Base-by-base conservation (phyloP, 1,284 basidiomycete species). In the Meripilus lineatus region DNA sequence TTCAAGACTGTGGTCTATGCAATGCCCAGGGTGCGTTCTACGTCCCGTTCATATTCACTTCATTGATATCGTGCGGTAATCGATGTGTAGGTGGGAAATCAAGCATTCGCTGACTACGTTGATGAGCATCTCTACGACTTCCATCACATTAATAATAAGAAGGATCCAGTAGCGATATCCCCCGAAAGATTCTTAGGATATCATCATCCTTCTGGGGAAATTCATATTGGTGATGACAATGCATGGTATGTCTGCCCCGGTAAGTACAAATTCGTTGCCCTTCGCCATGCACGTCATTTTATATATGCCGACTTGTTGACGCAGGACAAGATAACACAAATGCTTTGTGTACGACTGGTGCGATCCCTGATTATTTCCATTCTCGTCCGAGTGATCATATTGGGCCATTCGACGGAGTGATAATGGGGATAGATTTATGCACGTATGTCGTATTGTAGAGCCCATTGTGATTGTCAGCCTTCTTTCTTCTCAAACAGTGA, bases 31-130 rank as follows among this genome's bases (percentile, higher is more conserved):
- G 80, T 57, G 18, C n/a, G 50, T 46, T 14, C 22, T 7, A 21
- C 14, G 28, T 35, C 22, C 17, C 17, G 21, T 22, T 15, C 14
- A 20, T 13, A 25, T 33, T 21, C 18, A 3, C 25, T 18, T 13
- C 20, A 10, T 21, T n/a, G 13, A 1, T 2, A 1, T 2, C 14
- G n/a, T 20, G n/a, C 23, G 10, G 23, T 18, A 5, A 35, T 44
- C 33, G n/a, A n/a, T n/a, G 20, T 24, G 11, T 44, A 49, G 49
- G 41, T 58, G 66, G 75, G 74, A 74, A 45, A 83, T 77, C 34
- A 84, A 77, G 56, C 64, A 66, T 57, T 74, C 59, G 79, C 79
- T 1, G 49, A 78, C 52, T 81, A 74, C 47, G 69, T 84, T 18
- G 79, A 84, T 52, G 55, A 73, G 32, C 55, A 41, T 46, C 51